Evolutionary conservation across 306 rosid genomes (phyloP), one percentile per base, ranked within the genome.

Genomic region (Lagenaria siceraria): DNA sequence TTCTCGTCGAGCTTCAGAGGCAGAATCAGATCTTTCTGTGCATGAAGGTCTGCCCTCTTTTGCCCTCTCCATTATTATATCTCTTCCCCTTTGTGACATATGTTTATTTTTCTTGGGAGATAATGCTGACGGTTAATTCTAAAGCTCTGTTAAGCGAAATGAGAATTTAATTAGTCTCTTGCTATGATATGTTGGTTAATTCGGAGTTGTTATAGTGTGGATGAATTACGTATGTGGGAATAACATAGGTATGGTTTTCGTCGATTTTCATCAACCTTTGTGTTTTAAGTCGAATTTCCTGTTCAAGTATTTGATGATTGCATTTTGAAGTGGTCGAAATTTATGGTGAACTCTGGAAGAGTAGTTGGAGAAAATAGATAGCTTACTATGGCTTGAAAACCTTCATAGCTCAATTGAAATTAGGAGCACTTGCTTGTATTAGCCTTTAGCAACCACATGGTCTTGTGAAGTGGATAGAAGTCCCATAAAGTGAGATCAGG

Each of bases 11-110:
- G 86, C 85, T 92, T 54, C 93, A 92, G 82, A 79, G 96, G 21
- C 97, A 88, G 81, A 87, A 86, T 71, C 92, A 82, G 82, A 84
- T 92, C 88, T 90, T 90, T 78, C 90, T 92, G 79, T 88, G 77
- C 83, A 81, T 92, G 84, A 92, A 87, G 93, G 97, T 92, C 46
- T 15, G 43, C 36, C 58, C 22, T 65, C 19, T 63, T 13, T 19
- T 38, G 6, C 14, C 22, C 69, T 18, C 62, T 75, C 21, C 4
- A 7, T 55, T 46, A 13, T 17, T 56, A n/a, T 53, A 9, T 74
- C 46, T 33, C 27, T 31, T 29, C 22, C 36, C 77, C 19, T 53
- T 0, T 22, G 4, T 51, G 24, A 9, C 46, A 35, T 33, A 54
- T 36, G 18, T 15, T 69, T 15, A 68, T 19, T 35, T 43, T 6